Evolutionary conservation across 2,329 filamentous ascomycete species (phyloP).

Genomic region (Aureobasidium namibiae): DNA sequence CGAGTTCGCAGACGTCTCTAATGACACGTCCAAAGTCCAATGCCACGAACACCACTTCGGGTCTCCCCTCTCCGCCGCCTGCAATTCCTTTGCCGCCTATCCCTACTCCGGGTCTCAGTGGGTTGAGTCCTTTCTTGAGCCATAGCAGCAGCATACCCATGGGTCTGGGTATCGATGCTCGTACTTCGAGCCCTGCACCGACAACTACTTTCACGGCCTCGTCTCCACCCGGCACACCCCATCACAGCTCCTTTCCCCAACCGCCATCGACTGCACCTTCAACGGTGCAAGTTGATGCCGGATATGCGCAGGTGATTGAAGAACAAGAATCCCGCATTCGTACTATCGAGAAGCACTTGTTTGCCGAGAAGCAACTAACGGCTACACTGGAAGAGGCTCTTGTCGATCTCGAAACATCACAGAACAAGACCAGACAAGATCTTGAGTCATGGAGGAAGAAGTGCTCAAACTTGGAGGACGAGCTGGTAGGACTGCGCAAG

Average conservation of each 20-base stretch:
- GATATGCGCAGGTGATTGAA: slow-evolving; percentile 70
- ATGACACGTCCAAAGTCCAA: slow-evolving; percentile 39
- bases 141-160: not conserved
- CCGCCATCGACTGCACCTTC: slow-evolving; percentile 35
- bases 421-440: slow-evolving; percentile 84
- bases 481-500: slow-evolving; percentile 57
- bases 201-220: not conserved
- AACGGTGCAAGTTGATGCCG: slow-evolving; percentile 41
- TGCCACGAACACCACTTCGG: slow-evolving; percentile 64
- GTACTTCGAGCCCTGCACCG: slow-evolving; percentile 49
- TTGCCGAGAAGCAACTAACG: slow-evolving; percentile 92
- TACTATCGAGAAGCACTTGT: slow-evolving; percentile 93
- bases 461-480: slow-evolving; percentile 63
- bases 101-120: slow-evolving; percentile 44
- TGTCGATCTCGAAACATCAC: slow-evolving; percentile 84
- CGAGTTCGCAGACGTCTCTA: slow-evolving; percentile 23
- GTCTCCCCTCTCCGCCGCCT: slow-evolving; percentile 85
- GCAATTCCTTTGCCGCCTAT: slow-evolving; percentile 93
- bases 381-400: slow-evolving; percentile 92
- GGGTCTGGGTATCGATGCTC: slow-evolving; percentile 22
- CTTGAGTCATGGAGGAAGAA: slow-evolving; percentile 88
- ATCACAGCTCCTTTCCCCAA: slow-evolving; percentile 9
- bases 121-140: not conserved
- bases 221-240: slow-evolving; percentile 33
- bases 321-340: slow-evolving; percentile 93